Evolutionary conservation across 352 stramenopile genomes (phyloP), one percentile per base, ranked within the genome.

Genomic region (Phytophthora quininea): DNA sequence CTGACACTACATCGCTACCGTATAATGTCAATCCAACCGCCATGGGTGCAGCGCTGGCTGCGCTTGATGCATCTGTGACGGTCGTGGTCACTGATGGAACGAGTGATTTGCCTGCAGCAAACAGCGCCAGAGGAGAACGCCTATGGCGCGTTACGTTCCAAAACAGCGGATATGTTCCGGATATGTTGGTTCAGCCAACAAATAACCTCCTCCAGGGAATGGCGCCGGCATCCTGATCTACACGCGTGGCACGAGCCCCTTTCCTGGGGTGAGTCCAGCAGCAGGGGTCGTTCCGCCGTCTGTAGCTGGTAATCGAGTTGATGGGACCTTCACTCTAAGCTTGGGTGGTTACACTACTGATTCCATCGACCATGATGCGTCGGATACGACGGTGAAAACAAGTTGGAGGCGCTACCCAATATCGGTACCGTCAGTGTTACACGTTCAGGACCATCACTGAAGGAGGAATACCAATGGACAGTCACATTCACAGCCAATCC

Each of bases 401-500:
- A 80, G 40, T 69, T 99, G 1, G 92, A 99, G 71, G 81, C 78
- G n/a, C 75, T 99, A 24, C 90, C 93, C 1, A 99, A 98, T 64
- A 69, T 99, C 29, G 96, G 95, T 4, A 88, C 78, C 3, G 96
- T 99, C 1, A 65, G 76, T 27, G 97, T 99, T 11, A 74, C 72
- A 33, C 91, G 93, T 4, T 84, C 69, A 1, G 84, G 84, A 0
- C 96, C 96, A 8, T 91, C 91, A 2, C 73, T 97, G 11, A 92
- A 95, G 52, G 89, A 87, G 40, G 89, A 94, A 50, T 99, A 98
- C 62, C 79, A 80, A 14, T 99, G 97, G 97, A 89, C 77, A 14
- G 80, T 99, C 51, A 98, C 93, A 6, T 99, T 99, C 71, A 64
- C 82, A 1, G 82, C 91, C 1, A 98, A 98, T 59, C 95, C 95